Conservation (phyloP, 148 eudicot species). For the Camellia lanceoleosa region DNA sequence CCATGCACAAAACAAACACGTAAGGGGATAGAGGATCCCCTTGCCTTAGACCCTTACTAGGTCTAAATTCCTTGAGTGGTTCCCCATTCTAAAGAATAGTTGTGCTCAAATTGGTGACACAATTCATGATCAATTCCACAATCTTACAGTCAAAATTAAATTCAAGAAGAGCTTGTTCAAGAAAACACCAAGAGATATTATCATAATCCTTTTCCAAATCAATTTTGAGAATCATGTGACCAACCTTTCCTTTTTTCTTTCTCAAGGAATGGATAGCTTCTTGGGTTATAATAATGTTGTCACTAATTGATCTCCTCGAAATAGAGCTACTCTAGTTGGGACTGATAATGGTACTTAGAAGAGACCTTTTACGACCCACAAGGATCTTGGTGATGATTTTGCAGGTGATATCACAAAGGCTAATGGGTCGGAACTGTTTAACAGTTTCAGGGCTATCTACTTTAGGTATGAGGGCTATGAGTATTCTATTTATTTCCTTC, state of each 20-base stretch:
- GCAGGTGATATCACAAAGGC: not conserved
- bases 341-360: not conserved
- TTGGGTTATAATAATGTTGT: not conserved
- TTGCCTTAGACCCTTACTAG: too few species aligned
- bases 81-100: not conserved
- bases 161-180: not conserved
- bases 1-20: too few species aligned
- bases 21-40: too few species aligned
- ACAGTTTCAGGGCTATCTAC: not conserved
- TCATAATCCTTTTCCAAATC: not conserved
- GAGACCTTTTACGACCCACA: not conserved
- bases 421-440: not conserved
- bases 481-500: not conserved
- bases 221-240: not conserved
- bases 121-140: not conserved
- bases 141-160: not conserved
- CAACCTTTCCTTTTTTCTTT: not conserved
- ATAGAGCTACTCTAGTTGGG: not conserved
- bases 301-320: not conserved
- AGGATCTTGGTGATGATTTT: not conserved
- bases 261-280: not conserved
- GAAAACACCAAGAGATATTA: not conserved
- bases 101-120: not conserved
- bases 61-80: too few species aligned
- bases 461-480: not conserved